Conservation (phyloP, 2,329 filamentous ascomycete species). For the Cercospora zeina region DNA sequence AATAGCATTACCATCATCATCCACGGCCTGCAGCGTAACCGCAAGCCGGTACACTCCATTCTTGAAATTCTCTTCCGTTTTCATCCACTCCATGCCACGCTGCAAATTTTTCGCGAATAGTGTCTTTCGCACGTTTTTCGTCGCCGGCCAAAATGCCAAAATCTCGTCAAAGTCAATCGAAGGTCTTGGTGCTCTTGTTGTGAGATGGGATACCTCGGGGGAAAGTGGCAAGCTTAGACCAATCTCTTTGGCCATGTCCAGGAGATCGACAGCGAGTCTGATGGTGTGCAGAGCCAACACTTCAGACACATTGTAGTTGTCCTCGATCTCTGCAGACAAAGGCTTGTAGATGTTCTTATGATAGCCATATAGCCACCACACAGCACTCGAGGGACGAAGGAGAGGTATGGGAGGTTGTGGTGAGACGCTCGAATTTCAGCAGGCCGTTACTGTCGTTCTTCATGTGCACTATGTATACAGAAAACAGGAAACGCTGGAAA, state of each 20-base stretch:
- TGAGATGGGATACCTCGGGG: background rate
- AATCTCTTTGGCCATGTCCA: background rate
- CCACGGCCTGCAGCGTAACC: background rate
- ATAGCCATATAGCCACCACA: background rate
- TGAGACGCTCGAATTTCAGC: background rate
- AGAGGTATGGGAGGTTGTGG: background rate
- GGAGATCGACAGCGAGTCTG: background rate
- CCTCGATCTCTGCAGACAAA: background rate
- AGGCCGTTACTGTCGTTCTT: constrained; percentile 7
- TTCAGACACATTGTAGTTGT: background rate
- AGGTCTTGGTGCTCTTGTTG: background rate
- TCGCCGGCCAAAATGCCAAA: background rate
- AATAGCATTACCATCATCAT: background rate
- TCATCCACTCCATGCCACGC: background rate
- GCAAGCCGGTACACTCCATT: background rate
- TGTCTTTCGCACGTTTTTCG: background rate
- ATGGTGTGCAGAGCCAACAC: background rate
- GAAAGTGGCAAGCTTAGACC: background rate
- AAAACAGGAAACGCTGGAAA: background rate
- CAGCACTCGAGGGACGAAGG: background rate
- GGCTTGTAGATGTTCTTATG: background rate
- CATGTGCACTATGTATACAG: constrained; percentile 10
- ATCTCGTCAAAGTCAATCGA: background rate
- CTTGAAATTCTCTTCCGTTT: background rate
- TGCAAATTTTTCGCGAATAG: background rate